phyloP scores from a whole-genome alignment of 2,329 filamentous ascomycete species.

The Colletotrichum agaves region DNA sequence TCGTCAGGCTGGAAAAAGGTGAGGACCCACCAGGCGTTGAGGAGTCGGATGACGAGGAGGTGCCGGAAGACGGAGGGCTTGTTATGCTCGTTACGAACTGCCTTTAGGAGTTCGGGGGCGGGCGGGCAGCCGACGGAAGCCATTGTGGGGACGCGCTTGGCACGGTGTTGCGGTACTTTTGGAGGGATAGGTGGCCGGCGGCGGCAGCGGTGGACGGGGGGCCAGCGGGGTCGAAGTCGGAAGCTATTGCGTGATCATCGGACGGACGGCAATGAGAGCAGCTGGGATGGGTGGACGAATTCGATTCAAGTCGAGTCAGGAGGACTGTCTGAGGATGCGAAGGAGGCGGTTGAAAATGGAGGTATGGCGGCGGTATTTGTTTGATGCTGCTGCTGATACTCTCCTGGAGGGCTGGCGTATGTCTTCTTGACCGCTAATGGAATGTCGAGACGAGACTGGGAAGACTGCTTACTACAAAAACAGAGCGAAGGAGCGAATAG shows the following conservation, averaged over 20 bases:
- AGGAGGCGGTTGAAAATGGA: neutral
- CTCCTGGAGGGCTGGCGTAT: neutral
- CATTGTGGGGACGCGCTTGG: slow-evolving; percentile 34
- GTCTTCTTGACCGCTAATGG: slow-evolving; percentile 29
- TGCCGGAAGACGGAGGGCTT: slow-evolving; percentile 43
- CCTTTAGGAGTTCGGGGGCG: slow-evolving; percentile 40
- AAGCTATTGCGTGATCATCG: slow-evolving; percentile 37
- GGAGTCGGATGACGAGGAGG: slow-evolving; percentile 76
- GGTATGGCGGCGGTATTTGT: neutral
- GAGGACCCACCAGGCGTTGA: slow-evolving; percentile 80
- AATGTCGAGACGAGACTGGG: slow-evolving; percentile 32
- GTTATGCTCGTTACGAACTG: slow-evolving; percentile 41
- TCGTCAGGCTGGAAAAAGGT: slow-evolving; percentile 99
- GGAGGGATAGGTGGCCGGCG: slow-evolving; percentile 6
- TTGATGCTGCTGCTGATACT: no score
- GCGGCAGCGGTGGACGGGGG: slow-evolving; percentile 4
- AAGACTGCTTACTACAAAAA: neutral
- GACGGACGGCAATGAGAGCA: slow-evolving; percentile 3
- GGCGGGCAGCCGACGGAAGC: slow-evolving; percentile 39
- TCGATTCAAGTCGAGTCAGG: slow-evolving; percentile 5
- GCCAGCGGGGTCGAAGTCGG: slow-evolving; percentile 9
- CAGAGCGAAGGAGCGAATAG: slow-evolving; percentile 9
- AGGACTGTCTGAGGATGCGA: slow-evolving; percentile 1
- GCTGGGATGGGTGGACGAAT: neutral
- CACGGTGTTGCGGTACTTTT: slow-evolving; percentile 16